Evolutionary conservation across 2,329 filamentous ascomycete species (phyloP).

Genomic region (Colletotrichum sp.): DNA sequence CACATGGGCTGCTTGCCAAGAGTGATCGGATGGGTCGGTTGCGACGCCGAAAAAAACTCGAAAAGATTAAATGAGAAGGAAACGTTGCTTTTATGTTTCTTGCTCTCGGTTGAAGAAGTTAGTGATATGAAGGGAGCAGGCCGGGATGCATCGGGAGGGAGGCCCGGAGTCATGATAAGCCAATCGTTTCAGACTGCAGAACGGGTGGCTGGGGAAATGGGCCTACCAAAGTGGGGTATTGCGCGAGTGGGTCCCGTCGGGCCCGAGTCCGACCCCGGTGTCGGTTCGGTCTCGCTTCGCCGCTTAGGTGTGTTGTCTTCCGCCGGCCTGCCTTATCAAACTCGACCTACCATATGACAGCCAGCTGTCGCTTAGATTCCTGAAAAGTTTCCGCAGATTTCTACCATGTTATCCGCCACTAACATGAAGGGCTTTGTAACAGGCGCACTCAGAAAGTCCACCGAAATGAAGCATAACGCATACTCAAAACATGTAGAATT

Average conservation of each 20-base stretch:
- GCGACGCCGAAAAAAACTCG: background rate
- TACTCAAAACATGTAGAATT: too few species aligned
- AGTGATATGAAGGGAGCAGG: background rate
- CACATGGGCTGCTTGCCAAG: background rate
- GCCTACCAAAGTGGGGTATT: background rate
- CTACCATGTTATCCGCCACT: too few species aligned
- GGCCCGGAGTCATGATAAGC: background rate
- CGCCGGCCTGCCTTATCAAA: background rate
- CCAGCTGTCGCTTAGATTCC: too few species aligned
- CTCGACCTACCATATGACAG: too few species aligned
- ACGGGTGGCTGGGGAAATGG: background rate
- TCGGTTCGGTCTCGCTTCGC: background rate
- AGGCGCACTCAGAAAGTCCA: too few species aligned
- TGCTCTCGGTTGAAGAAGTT: background rate
- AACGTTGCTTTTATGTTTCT: background rate
- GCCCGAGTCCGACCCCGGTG: background rate
- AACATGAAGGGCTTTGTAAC: too few species aligned
- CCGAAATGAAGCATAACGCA: too few species aligned
- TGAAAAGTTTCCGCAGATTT: too few species aligned
- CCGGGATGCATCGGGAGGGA: background rate
- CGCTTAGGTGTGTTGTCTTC: background rate
- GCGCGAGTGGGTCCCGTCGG: background rate
- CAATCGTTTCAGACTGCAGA: background rate
- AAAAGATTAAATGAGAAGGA: background rate
- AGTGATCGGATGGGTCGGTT: background rate